These are phyloP conservation scores for Trichoderma atrobrunneum DNA, from an alignment of 2,329 filamentous ascomycete species.

Conservation along the genomic window DNA sequence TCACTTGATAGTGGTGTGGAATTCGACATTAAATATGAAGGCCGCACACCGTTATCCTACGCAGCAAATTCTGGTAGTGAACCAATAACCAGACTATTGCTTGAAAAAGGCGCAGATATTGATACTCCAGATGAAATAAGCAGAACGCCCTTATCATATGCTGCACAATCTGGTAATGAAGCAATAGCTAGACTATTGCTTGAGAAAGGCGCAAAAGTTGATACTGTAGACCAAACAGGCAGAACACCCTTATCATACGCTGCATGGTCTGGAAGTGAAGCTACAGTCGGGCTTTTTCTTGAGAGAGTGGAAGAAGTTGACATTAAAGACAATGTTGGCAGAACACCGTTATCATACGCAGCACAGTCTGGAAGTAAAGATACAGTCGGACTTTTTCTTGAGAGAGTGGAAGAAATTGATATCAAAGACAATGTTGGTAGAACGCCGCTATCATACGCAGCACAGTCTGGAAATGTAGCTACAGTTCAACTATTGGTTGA, in stretches of 20 bases:
- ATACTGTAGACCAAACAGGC: background rate
- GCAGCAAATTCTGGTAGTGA: background rate
- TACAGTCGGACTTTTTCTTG: no score
- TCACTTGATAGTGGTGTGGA: background rate
- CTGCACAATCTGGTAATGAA: background rate
- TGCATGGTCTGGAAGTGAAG: no score
- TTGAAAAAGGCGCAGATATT: background rate
- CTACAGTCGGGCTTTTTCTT: no score
- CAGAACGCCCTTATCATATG: background rate
- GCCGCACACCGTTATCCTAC: background rate
- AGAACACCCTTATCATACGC: background rate
- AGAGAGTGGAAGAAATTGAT: no score
- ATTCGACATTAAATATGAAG: background rate
- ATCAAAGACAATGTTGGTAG: no score
- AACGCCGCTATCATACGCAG: no score
- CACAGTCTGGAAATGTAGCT: no score
- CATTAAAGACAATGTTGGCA: background rate
- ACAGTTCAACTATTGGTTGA: background rate
- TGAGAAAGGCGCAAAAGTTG: background rate
- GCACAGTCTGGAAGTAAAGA: no score
- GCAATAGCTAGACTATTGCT: background rate
- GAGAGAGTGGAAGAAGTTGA: background rate
- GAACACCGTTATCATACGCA: background rate
- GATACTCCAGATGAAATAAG: background rate
- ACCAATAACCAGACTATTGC: background rate